Evolutionary conservation across 176 grass and related monocot genomes (phyloP).

Genomic region (Eragrostis curvula): DNA sequence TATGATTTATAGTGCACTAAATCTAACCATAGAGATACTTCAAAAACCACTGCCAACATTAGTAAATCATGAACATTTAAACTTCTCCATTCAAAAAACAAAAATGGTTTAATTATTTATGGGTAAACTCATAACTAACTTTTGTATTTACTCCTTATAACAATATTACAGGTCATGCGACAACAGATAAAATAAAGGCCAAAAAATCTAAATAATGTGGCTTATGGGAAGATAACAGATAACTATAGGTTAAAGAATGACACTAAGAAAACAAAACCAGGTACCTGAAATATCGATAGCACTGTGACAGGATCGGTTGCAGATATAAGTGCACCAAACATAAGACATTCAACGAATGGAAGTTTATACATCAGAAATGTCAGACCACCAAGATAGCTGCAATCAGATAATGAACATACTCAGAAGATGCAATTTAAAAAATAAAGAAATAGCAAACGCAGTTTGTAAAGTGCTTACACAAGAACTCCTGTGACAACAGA

Average conservation of each 20-base stretch:
- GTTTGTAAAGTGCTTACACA: slow-evolving; percentile 73
- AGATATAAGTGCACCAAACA: slow-evolving; percentile 98
- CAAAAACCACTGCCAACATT: not conserved
- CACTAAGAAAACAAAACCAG: slow-evolving; percentile 32
- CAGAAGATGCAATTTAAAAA: slow-evolving; percentile 28
- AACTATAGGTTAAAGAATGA: slow-evolving; percentile 24
- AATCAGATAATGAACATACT: slow-evolving; percentile 32
- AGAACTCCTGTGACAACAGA: slow-evolving; percentile 89
- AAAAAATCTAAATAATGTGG: not conserved
- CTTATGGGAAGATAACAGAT: not conserved
- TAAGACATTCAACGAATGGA: slow-evolving; percentile 91
- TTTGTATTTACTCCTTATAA: slow-evolving; percentile 9
- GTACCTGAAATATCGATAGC: slow-evolving; percentile 98
- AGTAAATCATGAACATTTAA: not conserved
- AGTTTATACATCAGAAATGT: slow-evolving; percentile 98
- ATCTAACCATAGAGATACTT: not conserved
- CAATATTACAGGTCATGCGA: slow-evolving; percentile 3
- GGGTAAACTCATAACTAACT: not conserved
- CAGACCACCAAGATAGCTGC: slow-evolving; percentile 91
- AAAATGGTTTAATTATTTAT: slow-evolving; percentile 1
- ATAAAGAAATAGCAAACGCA: slow-evolving; percentile 1
- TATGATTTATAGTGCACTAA: not conserved
- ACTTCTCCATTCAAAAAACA: not conserved
- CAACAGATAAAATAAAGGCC: not conserved
- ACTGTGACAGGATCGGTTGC: slow-evolving; percentile 99